Conservation (phyloP, 2,329 filamentous ascomycete genomes). For the Blastomyces silverae region DNA sequence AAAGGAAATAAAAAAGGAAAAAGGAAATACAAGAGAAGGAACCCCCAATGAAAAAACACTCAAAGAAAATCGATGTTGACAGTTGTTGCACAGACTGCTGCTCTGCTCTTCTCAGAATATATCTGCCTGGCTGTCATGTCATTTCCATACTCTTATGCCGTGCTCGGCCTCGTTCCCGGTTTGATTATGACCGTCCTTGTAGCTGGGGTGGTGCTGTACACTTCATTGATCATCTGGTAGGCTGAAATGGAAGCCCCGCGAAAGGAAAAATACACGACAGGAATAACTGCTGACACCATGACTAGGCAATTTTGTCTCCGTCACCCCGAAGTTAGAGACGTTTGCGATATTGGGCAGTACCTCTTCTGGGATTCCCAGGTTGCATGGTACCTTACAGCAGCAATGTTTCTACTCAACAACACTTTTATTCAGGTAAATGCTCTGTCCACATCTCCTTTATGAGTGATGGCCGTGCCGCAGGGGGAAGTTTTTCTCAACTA, state of each 20-base stretch:
- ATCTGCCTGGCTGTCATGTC: slow-evolving; percentile 93
- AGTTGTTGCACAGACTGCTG: slow-evolving; percentile 58
- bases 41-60: too few relatives aligned
- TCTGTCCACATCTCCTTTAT: background rate
- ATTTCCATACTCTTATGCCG: slow-evolving; percentile 86
- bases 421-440: slow-evolving; percentile 68
- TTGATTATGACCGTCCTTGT: slow-evolving; percentile 75
- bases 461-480: background rate
- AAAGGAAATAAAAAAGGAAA: background rate
- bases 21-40: background rate
- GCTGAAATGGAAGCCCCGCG: slow-evolving; percentile 21
- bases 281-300: slow-evolving; percentile 19
- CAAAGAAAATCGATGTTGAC: background rate
- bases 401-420: slow-evolving; percentile 93
- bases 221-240: slow-evolving; percentile 60
- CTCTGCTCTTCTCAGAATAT: slow-evolving; percentile 87
- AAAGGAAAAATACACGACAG: background rate
- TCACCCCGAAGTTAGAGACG: slow-evolving; percentile 84
- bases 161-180: slow-evolving; percentile 78
- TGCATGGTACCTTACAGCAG: slow-evolving; percentile 60
- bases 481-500: slow-evolving; percentile 3
- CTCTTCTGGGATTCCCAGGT: slow-evolving; percentile 79
- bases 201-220: slow-evolving; percentile 74
- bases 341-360: slow-evolving; percentile 93
- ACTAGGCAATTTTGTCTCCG: slow-evolving; percentile 81